These are phyloP conservation scores for Amphirosellinia nigrospora DNA, from an alignment of 495 filamentous ascomycete species.

Conservation along the genomic window DNA sequence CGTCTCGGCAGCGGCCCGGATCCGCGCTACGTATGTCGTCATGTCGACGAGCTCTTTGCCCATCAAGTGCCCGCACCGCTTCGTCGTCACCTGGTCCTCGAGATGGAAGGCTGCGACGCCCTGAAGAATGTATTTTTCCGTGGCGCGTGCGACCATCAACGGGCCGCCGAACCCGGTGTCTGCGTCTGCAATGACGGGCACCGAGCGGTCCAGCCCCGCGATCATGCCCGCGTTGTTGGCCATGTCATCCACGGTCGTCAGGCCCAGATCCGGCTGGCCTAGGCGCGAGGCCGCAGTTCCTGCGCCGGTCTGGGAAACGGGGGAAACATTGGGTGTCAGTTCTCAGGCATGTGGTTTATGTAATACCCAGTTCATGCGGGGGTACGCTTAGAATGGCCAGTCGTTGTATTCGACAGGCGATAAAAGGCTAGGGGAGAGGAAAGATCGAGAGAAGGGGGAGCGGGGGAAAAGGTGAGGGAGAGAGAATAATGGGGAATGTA, in stretches of 20 bases:
- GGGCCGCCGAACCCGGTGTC: slow-evolving; percentile 70
- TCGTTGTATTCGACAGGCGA: background rate
- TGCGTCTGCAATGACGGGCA: slow-evolving; percentile 71
- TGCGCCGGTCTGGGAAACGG: slow-evolving; percentile 63
- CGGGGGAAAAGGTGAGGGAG: background rate
- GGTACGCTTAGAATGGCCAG: background rate
- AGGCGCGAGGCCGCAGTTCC: slow-evolving; percentile 68
- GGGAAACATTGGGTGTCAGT: slow-evolving; percentile 7
- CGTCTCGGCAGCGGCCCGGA: slow-evolving; percentile 51
- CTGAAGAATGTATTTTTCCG: slow-evolving; percentile 65
- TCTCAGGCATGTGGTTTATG: background rate
- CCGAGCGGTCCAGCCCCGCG: slow-evolving; percentile 62
- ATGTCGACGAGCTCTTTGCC: slow-evolving; percentile 66
- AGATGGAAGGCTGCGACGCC: slow-evolving; percentile 75
- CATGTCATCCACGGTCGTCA: slow-evolving; percentile 70
- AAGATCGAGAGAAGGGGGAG: background rate
- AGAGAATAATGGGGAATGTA: slow-evolving; percentile 28
- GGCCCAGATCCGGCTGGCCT: slow-evolving; percentile 70
- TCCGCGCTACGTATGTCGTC: slow-evolving; percentile 60
- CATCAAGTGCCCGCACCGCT: slow-evolving; percentile 67
- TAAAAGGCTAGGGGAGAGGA: background rate
- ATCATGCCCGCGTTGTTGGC: slow-evolving; percentile 69
- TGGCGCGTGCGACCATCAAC: slow-evolving; percentile 66
- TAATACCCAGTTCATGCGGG: slow-evolving; percentile 5
- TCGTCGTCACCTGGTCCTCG: slow-evolving; percentile 72